Evolutionary conservation across 2,329 filamentous ascomycete genomes (phyloP), one percentile per base, ranked within the genome.

Genomic region (Dissoconium aciculare): DNA sequence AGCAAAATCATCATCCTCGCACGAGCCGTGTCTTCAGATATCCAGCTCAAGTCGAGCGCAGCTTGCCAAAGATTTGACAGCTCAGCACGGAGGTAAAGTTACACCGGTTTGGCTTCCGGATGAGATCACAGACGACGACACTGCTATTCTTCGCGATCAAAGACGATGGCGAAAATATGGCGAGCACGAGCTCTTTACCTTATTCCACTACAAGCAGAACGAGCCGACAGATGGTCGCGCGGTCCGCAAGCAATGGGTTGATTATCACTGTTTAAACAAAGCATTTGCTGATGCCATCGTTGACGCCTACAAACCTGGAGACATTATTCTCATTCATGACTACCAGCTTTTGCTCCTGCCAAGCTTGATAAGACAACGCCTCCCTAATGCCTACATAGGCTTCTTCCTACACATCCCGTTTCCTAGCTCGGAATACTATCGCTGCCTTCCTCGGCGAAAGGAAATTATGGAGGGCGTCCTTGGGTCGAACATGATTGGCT

Each of bases 171-270:
- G 84, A 40, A 71, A 79, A 24, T 95, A 89, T 55, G 83, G 85
- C 11, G 84, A 94, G 59, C 75, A 85, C 50, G 81, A 93, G 46
- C 66, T 95, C 15, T 94, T 92, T 59, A 84, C 82, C 1, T 68
- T 94, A 6, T 84, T 94, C 53, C 87, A 95, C 58, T 95, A 95
- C 66, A 92, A 92, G 59, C 82, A 89, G 50, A 81, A 92, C 50
- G 82, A 85, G 53, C 83, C 87, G 1, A 81, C 75, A 9, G 81
- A 94, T 53, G 84, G 84, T 19, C 74, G 79, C 43, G 73, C 74
- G 11, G 81, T 89, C 52, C 74, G 81, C 31, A 67, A 78, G 25
- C 75, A 84, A 46, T 95, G 87, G 85, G 74, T 78, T 15, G 84
- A 95, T 58, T 95, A 93, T 58, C 80, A 84, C 54, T 76, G 78